A percentile compares a stretch with the other conserved stretches of the same genome.
Conservation (phyloP, 305 asterid genomes). For the Rubia tinctorum region DNA sequence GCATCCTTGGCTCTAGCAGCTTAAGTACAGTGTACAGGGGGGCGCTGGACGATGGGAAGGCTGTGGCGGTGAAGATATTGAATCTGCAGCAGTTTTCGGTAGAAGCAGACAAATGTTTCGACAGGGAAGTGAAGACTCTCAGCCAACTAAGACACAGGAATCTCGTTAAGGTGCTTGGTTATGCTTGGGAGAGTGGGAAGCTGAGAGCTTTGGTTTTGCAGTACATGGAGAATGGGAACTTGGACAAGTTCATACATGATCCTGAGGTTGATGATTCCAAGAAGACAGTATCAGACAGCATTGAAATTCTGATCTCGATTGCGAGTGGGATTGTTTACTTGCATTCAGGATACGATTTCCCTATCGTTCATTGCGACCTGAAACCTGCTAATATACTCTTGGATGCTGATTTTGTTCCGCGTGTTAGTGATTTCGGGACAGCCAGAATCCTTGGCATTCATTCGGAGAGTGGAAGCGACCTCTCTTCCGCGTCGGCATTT, state of each 20-base stretch:
- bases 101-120: constrained; percentile 61
- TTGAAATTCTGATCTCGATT: constrained; percentile 56
- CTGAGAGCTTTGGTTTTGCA: constrained; percentile 67
- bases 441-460: constrained; percentile 70
- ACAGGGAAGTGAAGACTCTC: constrained; percentile 60
- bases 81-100: constrained; percentile 49
- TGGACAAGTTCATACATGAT: constrained; percentile 55
- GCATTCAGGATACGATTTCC: constrained; percentile 73
- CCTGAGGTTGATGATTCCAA: constrained; percentile 12
- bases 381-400: constrained; percentile 86
- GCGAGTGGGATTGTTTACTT: constrained; percentile 59
- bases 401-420: constrained; percentile 55
- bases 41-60: constrained; percentile 37
- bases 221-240: constrained; percentile 79
- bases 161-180: constrained; percentile 70
- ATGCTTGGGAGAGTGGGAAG: constrained; percentile 80
- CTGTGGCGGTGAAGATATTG: constrained; percentile 63
- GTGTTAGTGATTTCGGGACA: constrained; percentile 85
- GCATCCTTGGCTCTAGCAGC: constrained; percentile 67
- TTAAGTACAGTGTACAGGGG: constrained; percentile 80
- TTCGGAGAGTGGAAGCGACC: constrained; percentile 38
- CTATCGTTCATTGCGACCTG: constrained; percentile 81
- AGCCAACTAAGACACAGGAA: constrained; percentile 65
- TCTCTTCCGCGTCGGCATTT: constrained; percentile 52
- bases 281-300: constrained; percentile 43